phyloP scores from a whole-genome alignment of 768 basidiomycete genomes.

The Lentinula edodes region DNA sequence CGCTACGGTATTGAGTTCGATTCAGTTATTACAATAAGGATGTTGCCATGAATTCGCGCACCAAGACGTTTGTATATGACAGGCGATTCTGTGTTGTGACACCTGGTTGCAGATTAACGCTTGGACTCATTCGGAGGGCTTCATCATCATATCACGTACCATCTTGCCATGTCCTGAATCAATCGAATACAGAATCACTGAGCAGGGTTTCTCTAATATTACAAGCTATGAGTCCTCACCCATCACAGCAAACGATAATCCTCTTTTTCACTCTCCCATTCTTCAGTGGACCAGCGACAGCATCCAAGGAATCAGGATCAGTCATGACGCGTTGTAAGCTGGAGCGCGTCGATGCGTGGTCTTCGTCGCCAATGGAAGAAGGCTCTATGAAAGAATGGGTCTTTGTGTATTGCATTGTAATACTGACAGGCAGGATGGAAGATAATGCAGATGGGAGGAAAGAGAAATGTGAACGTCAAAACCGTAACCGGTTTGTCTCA shows the following conservation, averaged over 20 bases:
- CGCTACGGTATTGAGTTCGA: conserved; percentile 28
- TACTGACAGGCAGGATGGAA: too few species aligned
- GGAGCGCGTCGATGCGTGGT: neutral
- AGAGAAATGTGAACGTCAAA: neutral
- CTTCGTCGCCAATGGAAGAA: neutral
- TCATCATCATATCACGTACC: conserved; percentile 24
- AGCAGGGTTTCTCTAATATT: neutral
- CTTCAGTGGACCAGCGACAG: neutral
- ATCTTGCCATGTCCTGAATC: conserved; percentile 66
- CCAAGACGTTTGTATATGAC: conserved; percentile 53
- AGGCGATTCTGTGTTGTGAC: conserved; percentile 35
- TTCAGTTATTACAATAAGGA: neutral
- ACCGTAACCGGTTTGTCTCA: neutral
- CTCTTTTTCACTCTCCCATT: conserved; percentile 38
- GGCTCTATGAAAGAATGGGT: neutral
- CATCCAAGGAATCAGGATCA: neutral
- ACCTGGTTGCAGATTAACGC: conserved; percentile 4
- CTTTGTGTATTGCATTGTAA: neutral
- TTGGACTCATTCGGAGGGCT: neutral
- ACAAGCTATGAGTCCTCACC: conserved; percentile 33
- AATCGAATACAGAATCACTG: neutral
- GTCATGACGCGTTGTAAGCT: neutral
- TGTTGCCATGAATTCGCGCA: conserved; percentile 17
- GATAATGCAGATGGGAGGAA: neutral
- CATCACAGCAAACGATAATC: conserved; percentile 72